Conservation (phyloP, 1,139 yeast genomes). For the Candida anutae region DNA sequence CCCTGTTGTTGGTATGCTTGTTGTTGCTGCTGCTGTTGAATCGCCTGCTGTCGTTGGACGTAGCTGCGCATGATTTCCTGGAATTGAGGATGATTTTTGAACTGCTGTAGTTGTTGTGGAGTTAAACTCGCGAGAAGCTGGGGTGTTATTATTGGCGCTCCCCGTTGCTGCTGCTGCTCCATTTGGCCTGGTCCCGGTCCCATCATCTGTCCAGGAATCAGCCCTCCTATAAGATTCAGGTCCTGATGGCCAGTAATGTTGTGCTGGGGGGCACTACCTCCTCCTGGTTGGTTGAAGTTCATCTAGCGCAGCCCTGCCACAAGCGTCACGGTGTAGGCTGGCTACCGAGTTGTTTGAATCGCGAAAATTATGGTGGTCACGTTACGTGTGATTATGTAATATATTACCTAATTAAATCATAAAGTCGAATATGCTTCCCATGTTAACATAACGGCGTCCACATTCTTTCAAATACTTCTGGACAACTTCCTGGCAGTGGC, state of each 20-base stretch:
- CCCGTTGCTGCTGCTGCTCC: conserved; percentile 4
- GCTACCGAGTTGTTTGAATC: no score
- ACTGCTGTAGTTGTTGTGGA: conserved; percentile 41
- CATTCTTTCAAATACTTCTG: conserved; percentile 72
- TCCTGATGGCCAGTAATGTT: conserved; percentile 3
- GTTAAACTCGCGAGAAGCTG: conserved; percentile 33
- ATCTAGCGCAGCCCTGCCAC: conserved; percentile 1
- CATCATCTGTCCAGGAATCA: conserved; percentile 3
- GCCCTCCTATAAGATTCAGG: conserved; percentile 1
- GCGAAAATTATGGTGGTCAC: no score
- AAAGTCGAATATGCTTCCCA: conserved; percentile 72
- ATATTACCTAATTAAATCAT: no score
- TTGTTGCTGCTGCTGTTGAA: conserved; percentile 25
- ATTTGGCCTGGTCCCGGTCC: conserved; percentile 5
- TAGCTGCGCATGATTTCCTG: conserved; percentile 32
- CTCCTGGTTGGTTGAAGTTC: conserved; percentile 6
- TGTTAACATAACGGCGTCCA: conserved; percentile 87
- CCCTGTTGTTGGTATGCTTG: conserved; percentile 17
- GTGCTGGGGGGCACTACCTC: conserved; percentile 3
- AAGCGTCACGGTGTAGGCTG: background rate
- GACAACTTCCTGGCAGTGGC: conserved; percentile 51
- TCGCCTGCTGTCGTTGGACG: conserved; percentile 29
- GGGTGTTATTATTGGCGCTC: conserved; percentile 28
- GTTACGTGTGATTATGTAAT: no score
- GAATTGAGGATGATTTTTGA: conserved; percentile 42